Evolutionary conservation across 371 early-diverging fungal genomes (phyloP), one percentile per base, ranked within the genome.

Genomic region (Haplosporangium sp.): DNA sequence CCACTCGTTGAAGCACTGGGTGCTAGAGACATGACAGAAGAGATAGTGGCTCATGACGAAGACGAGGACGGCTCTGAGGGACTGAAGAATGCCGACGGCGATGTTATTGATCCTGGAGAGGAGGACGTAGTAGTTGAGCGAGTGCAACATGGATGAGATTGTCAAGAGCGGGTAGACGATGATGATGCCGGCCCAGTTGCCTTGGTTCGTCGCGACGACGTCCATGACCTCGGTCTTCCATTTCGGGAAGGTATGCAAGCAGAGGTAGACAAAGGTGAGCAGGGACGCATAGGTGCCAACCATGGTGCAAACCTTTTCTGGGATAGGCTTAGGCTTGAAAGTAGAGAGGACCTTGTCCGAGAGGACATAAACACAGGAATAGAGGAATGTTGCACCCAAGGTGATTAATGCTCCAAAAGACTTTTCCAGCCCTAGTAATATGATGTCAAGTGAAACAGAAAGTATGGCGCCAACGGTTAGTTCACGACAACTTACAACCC

Each of bases 1-100:
- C 72, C 83, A 84, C 54, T 80, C 64, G 64, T 84, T 86, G 53
- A 88, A 85, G 84, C 94, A 94, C 81, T 94, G 94, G 7, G 85
- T 85, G 7, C 76, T 61, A 59, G 92, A 91, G 21, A 67, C 66
- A 13, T 70, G 63, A 83, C 92, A 92, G 77, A 86, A 94, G 73
- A 90, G 82, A 7, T 82, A 62, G 71, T 91, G 87, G 72, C 90
- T 89, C 55, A 92, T 71, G 7, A 82, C 85, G 83, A 93, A 92
- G 5, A 91, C 91, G 20, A 89, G 56, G 6, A 93, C 91, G 1
- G 93, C 91, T 16, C 92, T 81, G 18, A 91, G 59, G 0, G 89
- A 90, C 80, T 91, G 89, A 55, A 91, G 64, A 50, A 90, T 86
- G 18, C 93, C 90, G 14, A 86, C 86, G 0, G 90, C 89, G 14